Conservation (phyloP, 2,329 filamentous ascomycete species). For the Fusarium sp. region DNA sequence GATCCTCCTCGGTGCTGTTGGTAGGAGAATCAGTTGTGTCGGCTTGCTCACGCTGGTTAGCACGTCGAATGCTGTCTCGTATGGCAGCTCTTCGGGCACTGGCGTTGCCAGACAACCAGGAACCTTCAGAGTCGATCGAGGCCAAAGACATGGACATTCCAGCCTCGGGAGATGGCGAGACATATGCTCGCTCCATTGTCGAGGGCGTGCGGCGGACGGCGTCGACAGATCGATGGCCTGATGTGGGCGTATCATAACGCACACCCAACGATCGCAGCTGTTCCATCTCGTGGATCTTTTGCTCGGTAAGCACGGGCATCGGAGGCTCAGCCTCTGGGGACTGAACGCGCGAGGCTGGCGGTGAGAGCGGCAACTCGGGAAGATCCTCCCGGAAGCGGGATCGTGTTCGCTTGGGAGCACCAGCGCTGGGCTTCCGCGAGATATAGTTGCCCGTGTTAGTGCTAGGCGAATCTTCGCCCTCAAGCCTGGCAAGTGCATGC, state of each 20-base stretch:
- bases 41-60: slow-evolving; percentile 43
- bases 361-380: slow-evolving; percentile 86
- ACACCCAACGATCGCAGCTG: slow-evolving; percentile 40
- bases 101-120: slow-evolving; percentile 87
- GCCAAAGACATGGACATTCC: slow-evolving; percentile 88
- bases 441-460: slow-evolving; percentile 40
- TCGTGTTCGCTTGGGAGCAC: slow-evolving; percentile 79
- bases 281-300: slow-evolving; percentile 38
- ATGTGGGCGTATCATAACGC: slow-evolving; percentile 59
- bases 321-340: slow-evolving; percentile 74
- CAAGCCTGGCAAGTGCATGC: slow-evolving; percentile 48
- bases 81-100: slow-evolving; percentile 61
- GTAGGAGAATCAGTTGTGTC: slow-evolving; percentile 51
- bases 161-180: slow-evolving; percentile 61
- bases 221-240: slow-evolving; percentile 54
- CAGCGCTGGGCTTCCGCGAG: slow-evolving; percentile 50
- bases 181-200: slow-evolving; percentile 39
- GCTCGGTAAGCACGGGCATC: slow-evolving; percentile 48
- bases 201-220: slow-evolving; percentile 33
- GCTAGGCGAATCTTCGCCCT: slow-evolving; percentile 45
- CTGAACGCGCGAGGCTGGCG: slow-evolving; percentile 82
- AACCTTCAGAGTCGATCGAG: slow-evolving; percentile 94
- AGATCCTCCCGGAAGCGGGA: slow-evolving; percentile 94
- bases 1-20: slow-evolving; percentile 70
- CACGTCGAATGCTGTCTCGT: slow-evolving; percentile 51